Evolutionary conservation across 306 rosid genomes (phyloP).

Genomic region (Acacia confusa): DNA sequence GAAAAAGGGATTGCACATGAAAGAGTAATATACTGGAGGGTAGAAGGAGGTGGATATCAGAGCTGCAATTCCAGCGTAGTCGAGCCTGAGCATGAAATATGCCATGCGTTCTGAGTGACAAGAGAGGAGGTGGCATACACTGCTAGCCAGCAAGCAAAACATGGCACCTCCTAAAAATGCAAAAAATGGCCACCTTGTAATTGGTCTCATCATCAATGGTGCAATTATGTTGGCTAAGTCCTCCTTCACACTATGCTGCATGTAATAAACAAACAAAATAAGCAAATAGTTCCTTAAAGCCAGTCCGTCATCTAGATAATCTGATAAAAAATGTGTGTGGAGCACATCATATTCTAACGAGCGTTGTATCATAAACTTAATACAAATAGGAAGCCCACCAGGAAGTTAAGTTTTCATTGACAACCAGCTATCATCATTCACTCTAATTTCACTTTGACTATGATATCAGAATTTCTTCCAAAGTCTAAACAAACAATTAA

Average conservation of each 20-base stretch:
- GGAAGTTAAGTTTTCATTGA: not conserved
- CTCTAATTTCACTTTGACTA: not conserved
- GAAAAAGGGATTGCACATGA: constrained; percentile 94
- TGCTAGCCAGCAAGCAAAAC: constrained; percentile 98
- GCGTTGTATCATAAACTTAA: not conserved
- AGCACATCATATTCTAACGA: not conserved
- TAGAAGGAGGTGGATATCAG: constrained; percentile 95
- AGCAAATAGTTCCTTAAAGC: constrained; percentile 23
- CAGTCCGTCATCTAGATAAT: constrained; percentile 22
- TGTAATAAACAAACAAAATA: constrained; percentile 34
- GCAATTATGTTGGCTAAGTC: constrained; percentile 80
- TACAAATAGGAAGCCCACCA: not conserved
- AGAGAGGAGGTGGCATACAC: constrained; percentile 91
- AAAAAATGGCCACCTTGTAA: constrained; percentile 96
- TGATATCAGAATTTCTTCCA: not conserved
- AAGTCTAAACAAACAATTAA: not conserved
- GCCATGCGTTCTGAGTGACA: constrained; percentile 89
- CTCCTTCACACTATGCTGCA: constrained; percentile 76
- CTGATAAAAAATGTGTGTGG: not conserved
- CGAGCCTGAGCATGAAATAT: constrained; percentile 94
- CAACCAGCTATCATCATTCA: not conserved
- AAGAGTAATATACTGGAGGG: constrained; percentile 97
- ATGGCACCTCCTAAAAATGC: constrained; percentile 97
- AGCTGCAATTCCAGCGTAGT: constrained; percentile 98
- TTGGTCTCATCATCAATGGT: constrained; percentile 81